Conservation (phyloP, 179 eudicot species). For the Gypsophila paniculata region DNA sequence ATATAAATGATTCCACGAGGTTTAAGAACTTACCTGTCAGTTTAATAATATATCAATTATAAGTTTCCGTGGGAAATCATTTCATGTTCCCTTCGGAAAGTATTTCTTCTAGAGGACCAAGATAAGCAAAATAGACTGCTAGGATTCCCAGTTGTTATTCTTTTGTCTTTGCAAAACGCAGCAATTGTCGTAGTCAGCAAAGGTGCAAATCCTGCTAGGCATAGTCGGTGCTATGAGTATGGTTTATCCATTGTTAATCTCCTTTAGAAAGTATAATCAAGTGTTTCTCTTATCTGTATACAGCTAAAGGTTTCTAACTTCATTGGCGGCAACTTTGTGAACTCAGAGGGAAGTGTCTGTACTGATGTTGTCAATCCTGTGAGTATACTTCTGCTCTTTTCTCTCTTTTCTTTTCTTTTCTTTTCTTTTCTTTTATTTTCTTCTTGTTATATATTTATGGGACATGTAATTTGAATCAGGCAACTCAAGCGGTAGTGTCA, state of each 20-base stretch:
- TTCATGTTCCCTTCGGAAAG: background rate
- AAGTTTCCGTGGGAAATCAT: background rate
- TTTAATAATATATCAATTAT: background rate
- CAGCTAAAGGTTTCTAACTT: conserved; percentile 59
- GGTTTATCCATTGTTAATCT: background rate
- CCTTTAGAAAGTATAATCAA: background rate
- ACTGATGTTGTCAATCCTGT: conserved; percentile 65
- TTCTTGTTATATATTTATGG: background rate
- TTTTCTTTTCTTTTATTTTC: no score
- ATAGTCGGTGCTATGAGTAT: no score
- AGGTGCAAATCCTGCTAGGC: background rate
- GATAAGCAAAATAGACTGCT: background rate
- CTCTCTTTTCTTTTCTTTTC: no score
- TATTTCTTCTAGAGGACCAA: conserved; percentile 3
- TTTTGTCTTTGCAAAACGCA: background rate
- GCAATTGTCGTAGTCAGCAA: background rate
- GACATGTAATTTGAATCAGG: conserved; percentile 34
- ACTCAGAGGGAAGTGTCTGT: conserved; percentile 45
- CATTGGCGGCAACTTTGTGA: conserved; percentile 58
- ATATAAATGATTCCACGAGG: background rate
- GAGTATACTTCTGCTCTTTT: conserved; percentile 25
- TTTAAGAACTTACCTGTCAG: background rate
- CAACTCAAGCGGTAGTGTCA: conserved; percentile 69
- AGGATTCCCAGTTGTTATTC: background rate
- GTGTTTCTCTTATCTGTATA: background rate